Conservation (phyloP, 192 early-diverging fungal genomes). For the Backusella sp. region DNA sequence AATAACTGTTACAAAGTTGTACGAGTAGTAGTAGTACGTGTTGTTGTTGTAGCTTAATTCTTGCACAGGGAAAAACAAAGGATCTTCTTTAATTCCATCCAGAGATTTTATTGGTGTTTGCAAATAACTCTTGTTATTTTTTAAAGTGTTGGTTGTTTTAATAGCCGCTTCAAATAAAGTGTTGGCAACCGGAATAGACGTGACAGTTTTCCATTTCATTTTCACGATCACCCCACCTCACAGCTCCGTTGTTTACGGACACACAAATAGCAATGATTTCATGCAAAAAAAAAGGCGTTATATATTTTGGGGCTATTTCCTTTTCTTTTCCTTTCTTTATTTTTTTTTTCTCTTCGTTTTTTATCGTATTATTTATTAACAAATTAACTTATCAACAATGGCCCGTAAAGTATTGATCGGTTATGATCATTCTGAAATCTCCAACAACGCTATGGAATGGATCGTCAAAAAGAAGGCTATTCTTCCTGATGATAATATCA, state of each 20-base stretch:
- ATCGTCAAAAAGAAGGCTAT: conserved; percentile 7
- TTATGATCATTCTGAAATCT: conserved; percentile 17
- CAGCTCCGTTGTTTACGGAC: not conserved
- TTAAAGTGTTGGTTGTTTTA: not conserved
- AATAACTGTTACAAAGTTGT: no score
- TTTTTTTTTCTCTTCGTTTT: not conserved
- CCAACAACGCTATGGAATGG: conserved; percentile 23
- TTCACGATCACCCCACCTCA: not conserved
- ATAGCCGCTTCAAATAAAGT: not conserved
- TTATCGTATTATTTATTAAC: not conserved
- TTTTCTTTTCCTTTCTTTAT: not conserved
- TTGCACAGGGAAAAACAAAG: not conserved
- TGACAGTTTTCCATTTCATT: conserved; percentile 1
- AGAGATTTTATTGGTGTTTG: not conserved
- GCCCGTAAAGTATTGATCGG: conserved; percentile 16
- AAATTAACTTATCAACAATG: not conserved
- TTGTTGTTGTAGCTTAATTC: not conserved
- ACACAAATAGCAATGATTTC: not conserved
- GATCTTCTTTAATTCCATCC: not conserved
- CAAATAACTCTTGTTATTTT: not conserved
- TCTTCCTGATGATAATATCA: conserved; percentile 16
- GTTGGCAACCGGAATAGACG: not conserved
- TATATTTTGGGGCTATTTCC: not conserved
- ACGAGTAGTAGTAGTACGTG: no score
- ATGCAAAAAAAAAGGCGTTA: not conserved